These are phyloP conservation scores for Coemansia sp. DNA, from an alignment of 192 early-diverging fungal species.

Conservation along the genomic window DNA sequence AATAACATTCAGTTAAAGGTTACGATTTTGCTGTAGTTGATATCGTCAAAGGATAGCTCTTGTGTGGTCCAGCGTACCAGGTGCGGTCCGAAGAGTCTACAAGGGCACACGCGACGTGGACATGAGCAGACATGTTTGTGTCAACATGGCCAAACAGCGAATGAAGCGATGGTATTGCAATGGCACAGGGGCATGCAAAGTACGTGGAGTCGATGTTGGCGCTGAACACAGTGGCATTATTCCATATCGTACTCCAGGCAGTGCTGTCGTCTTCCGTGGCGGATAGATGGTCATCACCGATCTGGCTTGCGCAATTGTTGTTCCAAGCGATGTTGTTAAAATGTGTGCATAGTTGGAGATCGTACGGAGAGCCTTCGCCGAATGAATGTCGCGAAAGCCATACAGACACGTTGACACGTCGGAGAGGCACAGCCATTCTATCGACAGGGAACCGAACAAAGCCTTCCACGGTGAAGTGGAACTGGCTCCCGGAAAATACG, in stretches of 20 bases:
- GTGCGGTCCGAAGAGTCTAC: conserved; percentile 16
- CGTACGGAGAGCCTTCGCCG: conserved; percentile 6
- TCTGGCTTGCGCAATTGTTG: neutral
- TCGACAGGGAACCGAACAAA: conserved; percentile 29
- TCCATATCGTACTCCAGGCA: conserved; percentile 23
- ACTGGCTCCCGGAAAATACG: conserved; percentile 40
- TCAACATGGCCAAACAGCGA: conserved; percentile 24
- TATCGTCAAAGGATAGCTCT: conserved; percentile 41
- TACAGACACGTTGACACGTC: conserved; percentile 22
- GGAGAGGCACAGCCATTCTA: neutral
- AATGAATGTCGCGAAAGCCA: conserved; percentile 41
- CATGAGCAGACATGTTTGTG: conserved; percentile 21
- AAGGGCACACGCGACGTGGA: conserved; percentile 40
- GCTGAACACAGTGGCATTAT: conserved; percentile 33
- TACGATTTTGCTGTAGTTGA: conserved; percentile 38
- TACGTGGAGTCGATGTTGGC: conserved; percentile 31
- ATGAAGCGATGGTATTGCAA: conserved; percentile 35
- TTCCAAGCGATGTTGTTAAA: conserved; percentile 25
- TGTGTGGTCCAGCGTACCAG: conserved; percentile 45
- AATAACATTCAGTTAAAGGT: neutral
- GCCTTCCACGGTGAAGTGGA: conserved; percentile 44
- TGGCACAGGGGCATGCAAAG: conserved; percentile 43
- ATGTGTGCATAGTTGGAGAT: conserved; percentile 16
- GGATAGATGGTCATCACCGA: neutral
- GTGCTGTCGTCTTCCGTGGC: neutral